phyloP scores from a whole-genome alignment of 1,284 basidiomycete genomes.

The Bjerkandera adusta region DNA sequence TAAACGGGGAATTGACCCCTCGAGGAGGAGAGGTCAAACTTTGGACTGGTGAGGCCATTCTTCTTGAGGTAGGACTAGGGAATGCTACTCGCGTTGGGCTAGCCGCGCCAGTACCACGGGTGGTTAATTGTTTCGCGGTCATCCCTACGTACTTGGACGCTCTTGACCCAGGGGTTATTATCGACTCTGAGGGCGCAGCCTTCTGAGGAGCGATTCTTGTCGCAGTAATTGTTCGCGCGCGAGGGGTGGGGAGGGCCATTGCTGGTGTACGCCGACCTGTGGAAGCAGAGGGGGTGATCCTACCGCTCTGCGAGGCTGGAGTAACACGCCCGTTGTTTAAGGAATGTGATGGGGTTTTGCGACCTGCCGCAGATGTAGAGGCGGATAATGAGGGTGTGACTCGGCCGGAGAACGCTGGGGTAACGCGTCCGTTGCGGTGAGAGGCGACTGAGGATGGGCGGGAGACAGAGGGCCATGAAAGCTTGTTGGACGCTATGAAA shows the following conservation, averaged over 20 bases:
- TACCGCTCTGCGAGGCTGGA: conserved; percentile 61
- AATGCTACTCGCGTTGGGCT: conserved; percentile 31
- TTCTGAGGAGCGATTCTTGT: conserved; percentile 18
- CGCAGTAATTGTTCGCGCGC: conserved; percentile 19
- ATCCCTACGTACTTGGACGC: conserved; percentile 82
- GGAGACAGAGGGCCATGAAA: conserved; percentile 61
- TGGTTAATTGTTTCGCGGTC: conserved; percentile 77
- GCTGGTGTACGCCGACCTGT: conserved; percentile 28
- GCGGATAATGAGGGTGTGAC: conserved; percentile 22
- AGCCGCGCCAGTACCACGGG: conserved; percentile 34
- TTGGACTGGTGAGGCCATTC: conserved; percentile 9
- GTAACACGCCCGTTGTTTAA: conserved; percentile 27
- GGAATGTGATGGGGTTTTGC: conserved; percentile 28
- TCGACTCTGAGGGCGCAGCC: conserved; percentile 28
- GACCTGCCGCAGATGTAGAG: conserved; percentile 22
- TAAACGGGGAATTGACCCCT: conserved; percentile 49
- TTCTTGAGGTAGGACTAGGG: conserved; percentile 37
- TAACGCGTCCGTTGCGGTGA: conserved; percentile 57
- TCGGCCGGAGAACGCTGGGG: conserved; percentile 40
- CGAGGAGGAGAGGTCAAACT: conserved; percentile 35
- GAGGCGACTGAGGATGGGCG: conserved; percentile 84
- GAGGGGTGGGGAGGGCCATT: conserved; percentile 23
- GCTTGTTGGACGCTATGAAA: conserved; percentile 82
- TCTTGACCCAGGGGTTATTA: conserved; percentile 77
- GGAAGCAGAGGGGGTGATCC: conserved; percentile 44